Base-by-base conservation (phyloP, 331 rosid genomes). In the Phaseolus coccineus region DNA sequence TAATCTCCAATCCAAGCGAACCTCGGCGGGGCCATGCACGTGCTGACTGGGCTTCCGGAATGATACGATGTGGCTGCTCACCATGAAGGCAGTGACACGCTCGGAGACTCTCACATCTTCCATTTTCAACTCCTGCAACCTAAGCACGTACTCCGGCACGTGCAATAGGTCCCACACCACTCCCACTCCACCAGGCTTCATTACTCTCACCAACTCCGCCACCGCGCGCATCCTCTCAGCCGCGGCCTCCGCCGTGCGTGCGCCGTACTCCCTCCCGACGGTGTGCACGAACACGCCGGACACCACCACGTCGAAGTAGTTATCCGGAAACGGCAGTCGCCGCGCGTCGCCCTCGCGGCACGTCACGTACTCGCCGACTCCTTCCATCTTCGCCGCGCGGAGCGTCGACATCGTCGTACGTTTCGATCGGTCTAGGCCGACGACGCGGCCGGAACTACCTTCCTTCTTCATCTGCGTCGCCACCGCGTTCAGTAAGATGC, bases 141-240 rank as follows among this genome's bases (percentile, higher is more conserved):
- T 55, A 47, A 89, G 70, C 82, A 89, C 96, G 81, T 96, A 96
- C 79, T 96, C 99, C 28, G 97, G 99, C 84, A 90, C 99, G 86
- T 96, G 99, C 78, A 88, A 70, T 1, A 96, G 80, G 80, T 96
- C 99, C 99, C 99, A 96, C 92, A 96, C 99, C 0, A 96, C 99
- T 5, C 84, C 97, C 2, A 86, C 80, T 8, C 96, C 99, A 0
- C 97, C 99, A 0, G 97, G 92, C 73, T 96, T 96, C 88, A 96
- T 24, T 3, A 96, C 99, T 69, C 99, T 73, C 8, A 96, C 97
- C 82, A 96, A 6, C 90, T 96, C 99, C 30, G 97, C 97, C 85
- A 96, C 85, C 25, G 89, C 98, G 80, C 97, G 73, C 92, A 90
- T 96, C 91, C 99, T 83, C 90, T 96, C 99, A 24, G 99, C 96